phyloP scores from a whole-genome alignment of 495 filamentous ascomycete genomes.

The Aspergillus cavernicola region DNA sequence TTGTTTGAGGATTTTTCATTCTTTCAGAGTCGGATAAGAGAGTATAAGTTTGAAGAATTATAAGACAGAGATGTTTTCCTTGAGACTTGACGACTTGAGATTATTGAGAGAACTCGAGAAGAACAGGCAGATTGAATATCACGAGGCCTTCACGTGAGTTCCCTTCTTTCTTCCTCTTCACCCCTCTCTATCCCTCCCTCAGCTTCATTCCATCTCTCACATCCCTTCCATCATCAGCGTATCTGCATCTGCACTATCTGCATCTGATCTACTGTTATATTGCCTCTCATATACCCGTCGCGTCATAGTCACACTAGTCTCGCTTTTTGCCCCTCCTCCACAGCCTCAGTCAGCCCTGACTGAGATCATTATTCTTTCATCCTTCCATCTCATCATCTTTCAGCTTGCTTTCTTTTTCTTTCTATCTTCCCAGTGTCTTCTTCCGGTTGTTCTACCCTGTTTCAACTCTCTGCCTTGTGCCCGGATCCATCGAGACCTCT shows the following conservation, averaged over 20 bases:
- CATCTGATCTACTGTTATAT: constrained; percentile 2
- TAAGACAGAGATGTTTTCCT: constrained; percentile 3
- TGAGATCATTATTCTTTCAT: constrained; percentile 5
- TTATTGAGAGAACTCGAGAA: too few species aligned
- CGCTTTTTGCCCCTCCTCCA: constrained; percentile 8
- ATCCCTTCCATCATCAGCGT: not conserved
- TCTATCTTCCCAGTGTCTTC: not conserved
- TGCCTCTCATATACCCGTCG: constrained; percentile 2
- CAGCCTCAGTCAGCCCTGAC: not conserved
- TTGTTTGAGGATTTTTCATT: not conserved
- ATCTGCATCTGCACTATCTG: not conserved
- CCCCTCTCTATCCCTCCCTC: not conserved
- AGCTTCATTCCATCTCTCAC: not conserved
- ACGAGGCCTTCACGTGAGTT: constrained; percentile 14
- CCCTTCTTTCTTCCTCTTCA: not conserved
- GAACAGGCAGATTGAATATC: not conserved
- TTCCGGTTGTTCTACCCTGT: constrained; percentile 4
- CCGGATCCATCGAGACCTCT: not conserved
- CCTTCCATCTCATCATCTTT: not conserved
- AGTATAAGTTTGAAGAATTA: not conserved
- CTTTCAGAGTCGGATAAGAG: not conserved
- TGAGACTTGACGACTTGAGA: too few species aligned
- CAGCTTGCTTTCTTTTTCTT: too few species aligned
- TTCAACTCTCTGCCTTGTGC: constrained; percentile 5
- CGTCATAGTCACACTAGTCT: constrained; percentile 12